Conservation (phyloP, 192 early-diverging fungal species). For the Jimgerdemannia lactiflua region DNA sequence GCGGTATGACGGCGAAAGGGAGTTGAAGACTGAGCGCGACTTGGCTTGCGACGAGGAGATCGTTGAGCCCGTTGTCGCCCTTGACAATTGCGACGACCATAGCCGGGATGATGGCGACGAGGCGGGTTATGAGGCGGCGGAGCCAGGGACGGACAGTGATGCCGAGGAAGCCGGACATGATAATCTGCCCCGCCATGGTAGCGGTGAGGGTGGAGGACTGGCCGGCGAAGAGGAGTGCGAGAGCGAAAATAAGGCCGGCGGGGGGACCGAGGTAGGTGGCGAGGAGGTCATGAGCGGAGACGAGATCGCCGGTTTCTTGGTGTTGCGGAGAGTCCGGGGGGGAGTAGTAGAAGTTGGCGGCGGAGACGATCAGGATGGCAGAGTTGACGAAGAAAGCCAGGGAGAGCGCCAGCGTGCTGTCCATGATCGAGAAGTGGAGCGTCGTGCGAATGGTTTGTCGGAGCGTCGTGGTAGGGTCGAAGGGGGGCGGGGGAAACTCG, state of each 20-base stretch:
- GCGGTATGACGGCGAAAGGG: conserved; percentile 80
- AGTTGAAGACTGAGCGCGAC: conserved; percentile 78
- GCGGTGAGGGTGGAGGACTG: conserved; percentile 79
- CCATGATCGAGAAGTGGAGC: conserved; percentile 56
- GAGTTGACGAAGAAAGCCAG: conserved; percentile 77
- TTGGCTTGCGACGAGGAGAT: conserved; percentile 66
- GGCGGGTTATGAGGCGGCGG: conserved; percentile 66
- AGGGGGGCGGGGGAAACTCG: neutral
- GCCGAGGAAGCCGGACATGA: conserved; percentile 79
- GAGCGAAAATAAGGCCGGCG: conserved; percentile 69
- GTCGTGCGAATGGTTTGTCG: conserved; percentile 31
- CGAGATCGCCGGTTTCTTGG: conserved; percentile 55
- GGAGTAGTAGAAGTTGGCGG: conserved; percentile 67
- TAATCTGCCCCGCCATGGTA: conserved; percentile 83
- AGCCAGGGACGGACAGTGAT: conserved; percentile 59
- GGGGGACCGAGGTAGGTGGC: conserved; percentile 52
- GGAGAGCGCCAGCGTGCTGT: conserved; percentile 62
- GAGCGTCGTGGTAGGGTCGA: neutral
- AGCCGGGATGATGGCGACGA: conserved; percentile 71
- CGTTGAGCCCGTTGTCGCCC: conserved; percentile 60
- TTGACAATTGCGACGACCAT: conserved; percentile 59
- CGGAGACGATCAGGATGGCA: conserved; percentile 76
- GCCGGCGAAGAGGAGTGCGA: conserved; percentile 73
- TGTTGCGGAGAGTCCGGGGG: neutral
- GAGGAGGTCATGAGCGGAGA: conserved; percentile 63